Base-by-base conservation (phyloP, 257 asterid genomes). In the Gentiana straminea region DNA sequence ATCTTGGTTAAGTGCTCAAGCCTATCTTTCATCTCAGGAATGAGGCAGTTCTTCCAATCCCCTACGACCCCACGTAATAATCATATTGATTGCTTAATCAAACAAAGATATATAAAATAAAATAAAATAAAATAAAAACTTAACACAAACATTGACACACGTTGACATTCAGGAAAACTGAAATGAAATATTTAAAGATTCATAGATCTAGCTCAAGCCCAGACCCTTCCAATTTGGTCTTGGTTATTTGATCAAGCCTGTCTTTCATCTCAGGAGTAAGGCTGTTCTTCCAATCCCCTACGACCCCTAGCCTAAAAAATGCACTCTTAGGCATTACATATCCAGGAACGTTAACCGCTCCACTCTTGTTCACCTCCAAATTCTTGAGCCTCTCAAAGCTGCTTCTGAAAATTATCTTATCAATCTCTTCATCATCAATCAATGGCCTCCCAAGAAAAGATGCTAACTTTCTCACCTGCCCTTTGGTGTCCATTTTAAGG, bases 311-410 rank as follows among this genome's bases (percentile, higher is more conserved):
- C 57, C 81, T 61, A 3, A 73, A 76, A 76, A 41, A 76, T 0
- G 43, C 4, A 52, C 13, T 43, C 49, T 76, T 76, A 0, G 73
- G 73, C 36, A 70, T 59, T 24, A 52, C 38, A 34, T 5, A 4
- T 54, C 65, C 3, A 47, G 45, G 32, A 7, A 43, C 54, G 4
- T 51, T 64, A 70, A 1, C 43, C 8, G 52, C 43, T 3, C 69
- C 83, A 34, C 33, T 47, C 59, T 43, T 68, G 24, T 77, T 77
- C 67, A 77, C 80, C 49, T 77, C 78, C 62, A 77, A 57, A 44
- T 46, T 60, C 44, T 53, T 74, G 0, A 77, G 51, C 57, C 75
- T 77, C 15, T 77, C 80, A 53, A 77, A 58, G 13, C 77, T 63
- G 6, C 72, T 69, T 44, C 70, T 77, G 68, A 49, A n/a, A 46